Conservation (phyloP, 148 eudicot species). For the Persicaria tinctoria region DNA sequence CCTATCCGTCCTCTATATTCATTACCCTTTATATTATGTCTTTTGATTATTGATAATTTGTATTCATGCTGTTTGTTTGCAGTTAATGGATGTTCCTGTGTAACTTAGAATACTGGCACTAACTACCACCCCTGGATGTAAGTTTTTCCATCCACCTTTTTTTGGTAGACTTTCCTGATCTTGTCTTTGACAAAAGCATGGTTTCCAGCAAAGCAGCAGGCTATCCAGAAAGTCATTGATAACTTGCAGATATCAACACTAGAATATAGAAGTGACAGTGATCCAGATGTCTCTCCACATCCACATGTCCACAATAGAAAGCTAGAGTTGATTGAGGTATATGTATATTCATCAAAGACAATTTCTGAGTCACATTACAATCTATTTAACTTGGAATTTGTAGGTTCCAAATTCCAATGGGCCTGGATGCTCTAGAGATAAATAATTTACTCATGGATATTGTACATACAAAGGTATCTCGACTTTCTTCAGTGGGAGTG, state of each 20-base stretch:
- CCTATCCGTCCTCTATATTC: conserved; percentile 4
- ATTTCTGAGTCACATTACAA: neutral
- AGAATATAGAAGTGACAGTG: conserved; percentile 80
- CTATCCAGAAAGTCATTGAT: conserved; percentile 70
- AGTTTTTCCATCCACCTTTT: conserved; percentile 23
- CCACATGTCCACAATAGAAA: conserved; percentile 78
- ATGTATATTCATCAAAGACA: neutral
- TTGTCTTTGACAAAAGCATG: conserved; percentile 10
- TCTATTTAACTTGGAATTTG: conserved; percentile 13
- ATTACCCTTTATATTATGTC: neutral
- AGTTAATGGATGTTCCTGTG: conserved; percentile 71
- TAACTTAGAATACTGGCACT: conserved; percentile 85
- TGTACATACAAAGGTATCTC: conserved; percentile 48
- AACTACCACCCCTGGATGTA: conserved; percentile 95
- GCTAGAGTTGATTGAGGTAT: conserved; percentile 75
- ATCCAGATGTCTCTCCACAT: conserved; percentile 73
- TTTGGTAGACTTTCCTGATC: neutral
- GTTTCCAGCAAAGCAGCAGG: conserved; percentile 65
- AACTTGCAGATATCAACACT: conserved; percentile 85
- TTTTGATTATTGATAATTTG: conserved; percentile 4
- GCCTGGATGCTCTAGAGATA: conserved; percentile 57
- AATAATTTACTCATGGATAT: conserved; percentile 52
- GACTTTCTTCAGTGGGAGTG: conserved; percentile 55
- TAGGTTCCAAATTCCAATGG: conserved; percentile 64
- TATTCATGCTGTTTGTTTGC: conserved; percentile 18